Evolutionary conservation across 1,284 basidiomycete genomes (phyloP), one percentile per base, ranked within the genome.

Genomic region (Ganoderma multipileum): DNA sequence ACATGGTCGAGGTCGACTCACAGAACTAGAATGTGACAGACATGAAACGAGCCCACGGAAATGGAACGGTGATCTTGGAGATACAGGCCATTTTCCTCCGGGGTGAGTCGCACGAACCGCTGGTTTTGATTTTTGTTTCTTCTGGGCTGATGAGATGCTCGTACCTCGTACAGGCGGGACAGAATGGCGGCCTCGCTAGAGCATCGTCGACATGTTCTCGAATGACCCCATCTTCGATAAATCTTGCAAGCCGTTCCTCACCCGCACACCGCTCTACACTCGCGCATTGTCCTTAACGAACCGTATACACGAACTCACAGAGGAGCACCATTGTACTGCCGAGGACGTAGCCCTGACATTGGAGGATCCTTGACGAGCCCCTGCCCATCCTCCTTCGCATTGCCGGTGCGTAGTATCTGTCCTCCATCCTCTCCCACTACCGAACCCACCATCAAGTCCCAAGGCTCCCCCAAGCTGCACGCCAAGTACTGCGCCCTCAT

Each of bases 201-300:
- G 80, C 42, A 79, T 94, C 9, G 81, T 87, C 16, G 69, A 77
- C 2, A 71, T 91, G 16, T 78, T 94, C 64, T 80, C 83, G 38
- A 77, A 80, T 2, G 92, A 94, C 68, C 84, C 87, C 0, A 78
- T 83, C 3, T 93, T 95, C 71, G 87, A 91, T 79, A 93, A 92
- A 77, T 81, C 85, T 0, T 78, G 82, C 65, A 85, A 86, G 65
- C 79, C 84, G 3, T 89, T 87, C 76, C 79, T 87, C 78, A 81
- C 81, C 2, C 83, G 89, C 52, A 82, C 81, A 0, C 84, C 91
- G 65, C 78, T 80, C 18, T 88, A 88, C 72, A 79, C 83, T n/a
- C 82, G 83, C 2, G 87, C 82, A 0, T 76, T 89, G 33, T 76
- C 78, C 0, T 84, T 90, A 76, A 86, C 83, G 1, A 87, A 87